Evolutionary conservation across 1,139 yeast genomes (phyloP), one percentile per base, ranked within the genome.

Genomic region (Hyphopichia khmerensis): DNA sequence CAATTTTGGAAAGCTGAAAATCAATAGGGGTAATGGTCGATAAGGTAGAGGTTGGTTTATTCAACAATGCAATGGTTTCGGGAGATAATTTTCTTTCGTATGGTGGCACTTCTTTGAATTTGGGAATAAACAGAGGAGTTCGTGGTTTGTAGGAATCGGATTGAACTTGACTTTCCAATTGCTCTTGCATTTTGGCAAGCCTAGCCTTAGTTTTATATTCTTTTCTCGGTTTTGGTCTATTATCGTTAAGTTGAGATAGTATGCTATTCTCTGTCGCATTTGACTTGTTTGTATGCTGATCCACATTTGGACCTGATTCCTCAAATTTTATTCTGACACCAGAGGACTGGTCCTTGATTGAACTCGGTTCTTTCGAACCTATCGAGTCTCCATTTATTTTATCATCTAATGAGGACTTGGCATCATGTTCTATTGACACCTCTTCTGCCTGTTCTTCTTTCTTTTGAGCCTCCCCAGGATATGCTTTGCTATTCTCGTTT

Each of bases 1-100:
- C 57, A 5, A 64, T 48, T 39, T 70, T 67, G 31, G 60, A 55
- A 29, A 76, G 53, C 44, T 71, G 60, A 27, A 63, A 50, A 38
- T 73, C 77, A 50, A 69, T 57, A 0, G 73, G 69, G 8, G 58
- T 41, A n/a, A 34, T 38, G 24, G 38, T 38, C n/a, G 37, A 33
- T 11, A 35, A 9, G 33, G 35, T 14, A 21, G 13, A 51, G 15
- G 42, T 45, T 48, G 43, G 43, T 53, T 15, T 60, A 60, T 42
- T 57, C 52, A 37, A 46, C 49, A 21, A 52, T 36, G 27, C 26
- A 14, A 36, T 11, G 8, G 40, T 38, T 23, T 38, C 49, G 49
- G 48, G 56, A 51, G 32, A 53, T 45, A 24, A 56, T 52, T 38
- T 42, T 42, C 33, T 49, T 39, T 55, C 53, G 47, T 31, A 40